These are phyloP conservation scores for Teunomyces cretensis DNA, from an alignment of 805 yeast species.

Conservation along the genomic window DNA sequence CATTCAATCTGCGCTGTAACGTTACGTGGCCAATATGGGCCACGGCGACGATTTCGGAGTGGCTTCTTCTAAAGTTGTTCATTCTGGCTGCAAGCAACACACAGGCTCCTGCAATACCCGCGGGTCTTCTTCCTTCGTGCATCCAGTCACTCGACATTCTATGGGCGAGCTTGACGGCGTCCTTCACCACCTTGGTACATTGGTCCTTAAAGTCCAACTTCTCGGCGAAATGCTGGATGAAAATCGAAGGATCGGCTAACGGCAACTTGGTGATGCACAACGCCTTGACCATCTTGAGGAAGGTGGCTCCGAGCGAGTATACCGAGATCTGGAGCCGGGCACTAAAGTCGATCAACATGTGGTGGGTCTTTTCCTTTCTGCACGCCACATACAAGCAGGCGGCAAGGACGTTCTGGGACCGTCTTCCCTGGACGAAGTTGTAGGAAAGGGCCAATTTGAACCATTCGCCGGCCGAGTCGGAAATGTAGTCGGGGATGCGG, in stretches of 20 bases:
- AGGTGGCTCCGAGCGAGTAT: slow-evolving; percentile 93
- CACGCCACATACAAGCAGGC: slow-evolving; percentile 95
- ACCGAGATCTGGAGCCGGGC: slow-evolving; percentile 88
- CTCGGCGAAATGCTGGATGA: slow-evolving; percentile 91
- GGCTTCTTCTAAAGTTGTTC: slow-evolving; percentile 91
- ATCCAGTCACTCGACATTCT: slow-evolving; percentile 96
- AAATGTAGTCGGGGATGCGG: slow-evolving; percentile 76
- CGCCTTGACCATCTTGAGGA: slow-evolving; percentile 85
- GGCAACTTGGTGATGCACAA: slow-evolving; percentile 78
- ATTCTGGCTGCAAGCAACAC: slow-evolving; percentile 89
- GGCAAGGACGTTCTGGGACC: slow-evolving; percentile 92
- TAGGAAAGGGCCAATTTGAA: slow-evolving; percentile 81
- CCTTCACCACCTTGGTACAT: slow-evolving; percentile 73
- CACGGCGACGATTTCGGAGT: slow-evolving; percentile 90
- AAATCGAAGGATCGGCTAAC: slow-evolving; percentile 89
- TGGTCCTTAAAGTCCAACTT: slow-evolving; percentile 77
- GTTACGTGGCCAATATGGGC: slow-evolving; percentile 96
- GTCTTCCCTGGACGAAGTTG: slow-evolving; percentile 95
- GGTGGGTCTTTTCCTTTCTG: slow-evolving; percentile 85
- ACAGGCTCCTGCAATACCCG: slow-evolving; percentile 98
- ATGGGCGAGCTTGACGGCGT: slow-evolving; percentile 82
- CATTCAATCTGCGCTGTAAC: slow-evolving; percentile 83
- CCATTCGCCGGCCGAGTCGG: slow-evolving; percentile 88
- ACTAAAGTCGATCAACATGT: slow-evolving; percentile 94
- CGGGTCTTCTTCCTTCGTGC: slow-evolving; percentile 95